phyloP scores from a whole-genome alignment of 2,329 filamentous ascomycete genomes.

The Karstenula rhodostoma region DNA sequence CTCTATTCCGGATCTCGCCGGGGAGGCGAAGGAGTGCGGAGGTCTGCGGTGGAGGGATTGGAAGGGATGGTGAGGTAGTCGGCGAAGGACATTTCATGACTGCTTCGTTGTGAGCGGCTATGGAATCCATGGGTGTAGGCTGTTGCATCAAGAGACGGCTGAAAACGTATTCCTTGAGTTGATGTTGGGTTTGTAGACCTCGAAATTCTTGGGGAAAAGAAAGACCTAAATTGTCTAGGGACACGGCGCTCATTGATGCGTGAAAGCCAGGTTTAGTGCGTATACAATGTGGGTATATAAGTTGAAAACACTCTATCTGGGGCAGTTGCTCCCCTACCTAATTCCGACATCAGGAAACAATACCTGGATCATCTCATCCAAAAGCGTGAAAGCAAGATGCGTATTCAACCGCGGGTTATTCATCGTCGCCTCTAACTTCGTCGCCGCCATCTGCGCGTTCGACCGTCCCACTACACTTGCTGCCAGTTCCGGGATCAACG shows the following conservation, averaged over 20 bases:
- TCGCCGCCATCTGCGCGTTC: conserved; percentile 89
- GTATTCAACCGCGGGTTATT: conserved; percentile 88
- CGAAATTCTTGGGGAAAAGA: too few species aligned
- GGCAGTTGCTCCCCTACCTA: conserved; percentile 16
- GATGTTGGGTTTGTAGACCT: too few species aligned
- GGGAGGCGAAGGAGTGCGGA: not conserved
- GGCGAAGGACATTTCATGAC: too few species aligned
- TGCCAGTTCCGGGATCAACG: conserved; percentile 87
- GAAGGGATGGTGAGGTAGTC: not conserved
- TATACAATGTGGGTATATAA: too few species aligned
- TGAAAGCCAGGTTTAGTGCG: too few species aligned
- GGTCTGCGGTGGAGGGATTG: not conserved
- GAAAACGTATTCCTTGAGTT: too few species aligned
- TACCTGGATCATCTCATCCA: conserved; percentile 58
- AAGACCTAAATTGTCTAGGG: too few species aligned
- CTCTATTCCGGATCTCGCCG: not conserved
- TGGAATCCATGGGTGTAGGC: too few species aligned
- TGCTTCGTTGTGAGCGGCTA: too few species aligned
- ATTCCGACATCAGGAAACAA: conserved; percentile 50
- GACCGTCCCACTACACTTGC: conserved; percentile 90
- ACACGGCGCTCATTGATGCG: too few species aligned
- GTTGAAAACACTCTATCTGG: not conserved
- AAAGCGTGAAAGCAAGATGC: conserved; percentile 59
- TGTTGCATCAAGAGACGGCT: too few species aligned
- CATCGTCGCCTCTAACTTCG: conserved; percentile 86